Base-by-base conservation (phyloP, 23 red algal genomes). In the Agarophyton chilense region DNA sequence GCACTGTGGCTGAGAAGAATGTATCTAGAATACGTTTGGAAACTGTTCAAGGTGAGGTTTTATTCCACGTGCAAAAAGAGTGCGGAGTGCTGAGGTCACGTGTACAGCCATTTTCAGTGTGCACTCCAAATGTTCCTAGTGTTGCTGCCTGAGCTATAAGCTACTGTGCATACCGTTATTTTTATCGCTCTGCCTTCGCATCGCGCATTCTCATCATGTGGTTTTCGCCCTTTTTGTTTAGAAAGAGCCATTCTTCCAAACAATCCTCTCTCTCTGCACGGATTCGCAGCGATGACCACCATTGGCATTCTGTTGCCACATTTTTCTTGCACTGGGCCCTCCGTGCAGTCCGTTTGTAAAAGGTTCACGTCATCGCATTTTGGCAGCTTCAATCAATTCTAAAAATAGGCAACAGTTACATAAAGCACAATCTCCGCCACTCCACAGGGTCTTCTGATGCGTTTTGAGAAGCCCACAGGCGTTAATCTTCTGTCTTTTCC, bases 391-490 rank as follows among this genome's bases (percentile, higher is more conserved):
- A 70, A 70, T 41, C 64, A 1, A 9, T 70, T 4, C 64, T n/a
- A 70, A 36, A 9, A 42, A 40, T 33, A 22, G 1, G 64, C 64
- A 70, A 70, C 12, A 1, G 34, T 52, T 26, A 24, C 62, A 44
- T 85, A 85, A 25, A 52, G 2, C 31, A 62, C 21, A 28, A 36
- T 85, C 40, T 62, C 61, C 1, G 17, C 74, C 3, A 82, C 83
- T 24, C 75, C 92, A 0, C 95, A 95, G 57, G 92, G 76, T 4
- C 77, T 81, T 14, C 51, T 98, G 33, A 75, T 90, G 54, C 88
- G 96, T n/a, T 50, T 94, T 53, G 92, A 98, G 47, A 84, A 90
- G 58, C 96, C 96, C 6, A 93, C 93, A 35, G 96, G 96, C 22
- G 83, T 68, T 2, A 56, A 86, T 73, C 79, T 98, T 16, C 72